A percentile compares a stretch with the other conserved stretches of the same genome.
Conservation (phyloP, 306 rosid species). For the Quercus rubra region DNA sequence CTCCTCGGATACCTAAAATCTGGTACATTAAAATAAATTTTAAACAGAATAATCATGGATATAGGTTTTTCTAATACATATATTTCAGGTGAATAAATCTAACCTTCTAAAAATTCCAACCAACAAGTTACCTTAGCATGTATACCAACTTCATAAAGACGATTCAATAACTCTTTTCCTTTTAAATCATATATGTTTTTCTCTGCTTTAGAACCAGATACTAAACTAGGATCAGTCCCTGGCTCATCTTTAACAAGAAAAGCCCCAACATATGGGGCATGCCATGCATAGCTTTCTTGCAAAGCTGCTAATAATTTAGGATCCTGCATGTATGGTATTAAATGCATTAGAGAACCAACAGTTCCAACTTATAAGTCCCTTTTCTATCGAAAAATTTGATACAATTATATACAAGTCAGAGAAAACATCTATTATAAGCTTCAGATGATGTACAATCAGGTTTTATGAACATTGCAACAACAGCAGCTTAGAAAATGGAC, state of each 20-base stretch:
- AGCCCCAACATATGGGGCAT: conserved; percentile 98
- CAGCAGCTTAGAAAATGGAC: no score
- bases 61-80: neutral
- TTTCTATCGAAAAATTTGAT: neutral
- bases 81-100: neutral
- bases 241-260: conserved; percentile 90
- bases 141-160: conserved; percentile 96
- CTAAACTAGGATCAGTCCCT: conserved; percentile 65
- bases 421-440: conserved; percentile 4
- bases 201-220: conserved; percentile 70
- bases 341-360: conserved; percentile 6
- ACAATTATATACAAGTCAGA: conserved; percentile 8
- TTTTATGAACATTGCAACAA: no score
- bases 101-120: conserved; percentile 1
- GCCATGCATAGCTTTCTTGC: conserved; percentile 79
- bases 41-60: neutral
- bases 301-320: conserved; percentile 86
- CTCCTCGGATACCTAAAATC: conserved; percentile 95
- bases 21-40: conserved; percentile 26
- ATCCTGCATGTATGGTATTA: conserved; percentile 54
- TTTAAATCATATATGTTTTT: conserved; percentile 63
- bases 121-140: conserved; percentile 72
- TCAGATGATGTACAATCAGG: neutral
- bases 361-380: neutral
- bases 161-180: conserved; percentile 80